Evolutionary conservation across 768 basidiomycete species (phyloP).

Genomic region (Leccinellum albellum): DNA sequence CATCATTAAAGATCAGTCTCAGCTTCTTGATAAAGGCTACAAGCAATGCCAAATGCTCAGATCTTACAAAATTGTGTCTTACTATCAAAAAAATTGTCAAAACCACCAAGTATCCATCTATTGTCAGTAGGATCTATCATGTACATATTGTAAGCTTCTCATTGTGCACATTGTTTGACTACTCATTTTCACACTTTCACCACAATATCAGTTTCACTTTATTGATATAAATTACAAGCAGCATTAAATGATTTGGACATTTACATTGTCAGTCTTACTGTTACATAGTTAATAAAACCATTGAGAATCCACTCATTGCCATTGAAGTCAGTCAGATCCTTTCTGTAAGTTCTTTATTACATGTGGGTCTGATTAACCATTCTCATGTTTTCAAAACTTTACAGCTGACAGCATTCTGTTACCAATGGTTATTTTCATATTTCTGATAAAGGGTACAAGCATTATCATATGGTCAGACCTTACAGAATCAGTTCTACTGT

Average conservation of each 20-base stretch:
- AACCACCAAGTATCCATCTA: neutral
- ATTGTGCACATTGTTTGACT: neutral
- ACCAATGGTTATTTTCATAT: neutral
- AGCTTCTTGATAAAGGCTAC: neutral
- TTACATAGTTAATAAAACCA: too few species aligned
- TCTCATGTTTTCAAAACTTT: neutral
- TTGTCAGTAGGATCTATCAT: neutral
- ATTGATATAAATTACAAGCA: too few species aligned
- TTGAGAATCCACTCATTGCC: too few species aligned
- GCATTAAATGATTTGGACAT: too few species aligned
- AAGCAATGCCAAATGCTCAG: neutral
- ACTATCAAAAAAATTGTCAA: neutral
- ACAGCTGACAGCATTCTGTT: neutral
- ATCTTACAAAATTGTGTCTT: neutral
- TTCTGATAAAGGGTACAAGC: neutral
- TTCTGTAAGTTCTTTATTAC: too few species aligned
- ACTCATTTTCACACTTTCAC: too few species aligned
- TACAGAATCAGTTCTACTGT: neutral
- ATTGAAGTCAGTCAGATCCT: too few species aligned
- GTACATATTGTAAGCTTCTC: neutral
- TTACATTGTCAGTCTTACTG: too few species aligned
- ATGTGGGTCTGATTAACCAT: too few species aligned
- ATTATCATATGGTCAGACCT: neutral
- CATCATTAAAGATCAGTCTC: neutral
- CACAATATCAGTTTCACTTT: too few species aligned